phyloP scores from a whole-genome alignment of 495 filamentous ascomycete species.

The Talaromyces wortmannii region DNA sequence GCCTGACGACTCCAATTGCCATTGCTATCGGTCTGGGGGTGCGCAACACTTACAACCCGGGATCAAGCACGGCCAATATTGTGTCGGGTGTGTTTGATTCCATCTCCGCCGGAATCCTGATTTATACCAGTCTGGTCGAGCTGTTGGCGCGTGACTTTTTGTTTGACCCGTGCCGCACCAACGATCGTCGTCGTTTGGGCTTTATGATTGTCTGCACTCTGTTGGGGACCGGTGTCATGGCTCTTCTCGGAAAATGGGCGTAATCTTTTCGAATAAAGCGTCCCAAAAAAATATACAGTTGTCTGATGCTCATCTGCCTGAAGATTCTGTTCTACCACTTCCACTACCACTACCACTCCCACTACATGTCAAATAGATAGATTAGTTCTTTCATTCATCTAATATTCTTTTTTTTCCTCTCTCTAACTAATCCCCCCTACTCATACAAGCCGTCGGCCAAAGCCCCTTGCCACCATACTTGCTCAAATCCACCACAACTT shows the following conservation, averaged over 20 bases:
- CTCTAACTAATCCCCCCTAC: neutral
- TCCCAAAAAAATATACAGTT: neutral
- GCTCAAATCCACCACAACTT: conserved; percentile 17
- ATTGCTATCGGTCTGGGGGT: conserved; percentile 41
- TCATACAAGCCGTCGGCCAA: conserved; percentile 21
- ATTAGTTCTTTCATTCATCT: neutral
- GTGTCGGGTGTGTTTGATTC: conserved; percentile 37
- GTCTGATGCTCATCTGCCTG: neutral
- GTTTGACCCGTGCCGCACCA: conserved; percentile 32
- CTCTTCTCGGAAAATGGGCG: conserved; percentile 39
- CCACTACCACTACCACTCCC: too few species aligned
- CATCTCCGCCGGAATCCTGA: conserved; percentile 36
- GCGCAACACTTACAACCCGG: conserved; percentile 31
- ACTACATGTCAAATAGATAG: neutral
- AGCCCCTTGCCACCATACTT: conserved; percentile 16
- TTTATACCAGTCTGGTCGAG: conserved; percentile 40
- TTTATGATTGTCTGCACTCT: conserved; percentile 26
- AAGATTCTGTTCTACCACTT: too few species aligned
- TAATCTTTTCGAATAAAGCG: conserved; percentile 6
- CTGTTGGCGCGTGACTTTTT: conserved; percentile 41
- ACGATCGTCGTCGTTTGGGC: conserved; percentile 20
- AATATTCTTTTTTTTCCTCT: neutral
- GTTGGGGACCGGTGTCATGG: conserved; percentile 32
- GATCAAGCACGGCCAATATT: conserved; percentile 25
- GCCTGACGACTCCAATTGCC: conserved; percentile 35